Base-by-base conservation (phyloP, 139 green algal species). In the Chlorella sp. region DNA sequence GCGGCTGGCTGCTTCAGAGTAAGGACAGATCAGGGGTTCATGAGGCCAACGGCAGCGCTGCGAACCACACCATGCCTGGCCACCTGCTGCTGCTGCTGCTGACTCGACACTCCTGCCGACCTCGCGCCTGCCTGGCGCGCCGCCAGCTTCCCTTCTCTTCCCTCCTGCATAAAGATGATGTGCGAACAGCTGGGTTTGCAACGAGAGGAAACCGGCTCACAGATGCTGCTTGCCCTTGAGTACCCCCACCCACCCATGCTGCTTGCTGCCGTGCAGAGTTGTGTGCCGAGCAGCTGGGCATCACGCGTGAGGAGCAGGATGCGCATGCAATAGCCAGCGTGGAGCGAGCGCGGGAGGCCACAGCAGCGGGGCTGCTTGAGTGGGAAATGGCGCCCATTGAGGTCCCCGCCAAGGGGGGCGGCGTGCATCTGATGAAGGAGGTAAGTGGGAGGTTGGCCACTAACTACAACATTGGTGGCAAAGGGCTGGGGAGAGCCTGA, bases 361-460 rank as follows among this genome's bases (percentile, higher is more conserved):
- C 83, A 0, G 83, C 88, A 0, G 68, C 83, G 15, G 95, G 96
- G 15, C 64, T 78, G 19, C 94, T 94, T 34, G 84, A 88, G 26
- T 80, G 85, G 61, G 96, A 98, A 89, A 91, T 98, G 19, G 92
- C 94, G 15, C 92, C 94, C 0, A 91, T 98, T 9, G 83, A 92
- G 22, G 84, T 94, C 19, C 40, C 86, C 16, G 91, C 75, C 76
- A 86, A 81, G 48, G 84, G 89, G 19, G 75, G 80, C 16, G 22
- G 60, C 3, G 14, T 40, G 11, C 37, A 0, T 18, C 19, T 82
- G 26, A 39, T 93, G 28, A 88, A 83, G 36, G 83, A 91, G 85
- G 85, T 87, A 77, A 12, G 85, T 7, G 36, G 34, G 34, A 5
- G 11, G 21, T 32, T 34, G 40, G 40, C 37, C 39, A 9, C 15